Evolutionary conservation across 371 early-diverging fungal species (phyloP).

Genomic region (Mucor sp.): DNA sequence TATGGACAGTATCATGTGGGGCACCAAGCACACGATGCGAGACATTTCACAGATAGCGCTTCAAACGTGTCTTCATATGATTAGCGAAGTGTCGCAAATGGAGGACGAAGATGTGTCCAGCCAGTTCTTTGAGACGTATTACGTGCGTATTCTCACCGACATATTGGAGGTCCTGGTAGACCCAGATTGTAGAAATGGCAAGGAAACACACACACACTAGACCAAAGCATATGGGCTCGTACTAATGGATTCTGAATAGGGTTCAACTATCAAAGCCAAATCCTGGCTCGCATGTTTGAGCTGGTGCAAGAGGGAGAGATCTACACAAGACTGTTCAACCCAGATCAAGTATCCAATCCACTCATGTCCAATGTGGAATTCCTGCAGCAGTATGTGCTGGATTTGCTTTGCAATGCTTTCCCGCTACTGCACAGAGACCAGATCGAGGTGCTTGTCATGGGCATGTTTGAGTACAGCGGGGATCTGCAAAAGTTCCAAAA

Average conservation of each 20-base stretch:
- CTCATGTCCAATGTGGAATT: conserved; percentile 77
- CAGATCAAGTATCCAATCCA: conserved; percentile 68
- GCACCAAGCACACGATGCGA: conserved; percentile 92
- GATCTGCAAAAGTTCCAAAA: conserved; percentile 82
- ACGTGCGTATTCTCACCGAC: conserved; percentile 81
- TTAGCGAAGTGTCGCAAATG: conserved; percentile 64
- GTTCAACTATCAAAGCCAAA: conserved; percentile 85
- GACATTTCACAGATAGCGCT: conserved; percentile 91
- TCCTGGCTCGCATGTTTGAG: conserved; percentile 85
- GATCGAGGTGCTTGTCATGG: conserved; percentile 81
- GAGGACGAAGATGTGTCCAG: conserved; percentile 74
- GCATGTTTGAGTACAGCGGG: conserved; percentile 79
- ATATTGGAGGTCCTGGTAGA: conserved; percentile 91
- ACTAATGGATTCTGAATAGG: conserved; percentile 43
- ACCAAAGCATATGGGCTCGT: too few relatives aligned
- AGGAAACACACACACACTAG: not conserved
- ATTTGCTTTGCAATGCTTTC: conserved; percentile 79
- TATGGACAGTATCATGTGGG: conserved; percentile 92
- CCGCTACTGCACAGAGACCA: conserved; percentile 87
- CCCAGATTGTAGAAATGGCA: conserved; percentile 92
- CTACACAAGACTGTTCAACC: conserved; percentile 79
- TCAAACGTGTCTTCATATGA: conserved; percentile 73
- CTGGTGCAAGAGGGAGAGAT: conserved; percentile 84
- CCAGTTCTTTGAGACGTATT: conserved; percentile 87
- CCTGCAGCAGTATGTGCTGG: conserved; percentile 75